These are phyloP conservation scores for Chlamydomonas schloesseri DNA, from an alignment of 139 green algal genomes.

Conservation along the genomic window DNA sequence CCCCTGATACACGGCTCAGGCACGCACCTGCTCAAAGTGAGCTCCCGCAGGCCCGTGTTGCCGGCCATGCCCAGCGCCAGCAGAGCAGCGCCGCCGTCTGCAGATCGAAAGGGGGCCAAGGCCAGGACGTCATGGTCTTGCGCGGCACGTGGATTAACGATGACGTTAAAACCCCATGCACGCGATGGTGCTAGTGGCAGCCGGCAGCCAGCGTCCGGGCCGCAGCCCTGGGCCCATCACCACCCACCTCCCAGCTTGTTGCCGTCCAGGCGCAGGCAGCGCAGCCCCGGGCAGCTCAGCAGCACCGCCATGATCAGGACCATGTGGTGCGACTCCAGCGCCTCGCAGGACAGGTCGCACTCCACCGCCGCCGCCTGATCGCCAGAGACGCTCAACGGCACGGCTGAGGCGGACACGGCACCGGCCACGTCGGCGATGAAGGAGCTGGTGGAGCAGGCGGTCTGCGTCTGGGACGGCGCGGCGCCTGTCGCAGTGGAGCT, in stretches of 20 bases:
- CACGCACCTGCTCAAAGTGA: conserved; percentile 13
- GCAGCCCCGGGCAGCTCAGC: neutral
- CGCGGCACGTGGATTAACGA: no score
- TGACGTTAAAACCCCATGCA: no score
- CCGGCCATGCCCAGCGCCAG: conserved; percentile 2
- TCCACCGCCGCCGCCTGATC: neutral
- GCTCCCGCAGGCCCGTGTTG: conserved; percentile 32
- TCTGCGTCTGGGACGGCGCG: no score
- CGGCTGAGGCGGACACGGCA: neutral
- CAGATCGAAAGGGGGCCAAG: no score
- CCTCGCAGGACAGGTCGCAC: conserved; percentile 19
- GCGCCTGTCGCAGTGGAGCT: no score
- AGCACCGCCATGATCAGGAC: conserved; percentile 34
- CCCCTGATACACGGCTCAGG: neutral
- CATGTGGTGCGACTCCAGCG: conserved; percentile 27
- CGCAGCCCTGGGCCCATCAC: no score
- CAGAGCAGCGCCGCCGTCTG: conserved; percentile 19
- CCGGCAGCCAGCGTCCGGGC: no score
- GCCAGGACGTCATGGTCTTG: no score
- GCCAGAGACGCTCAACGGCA: neutral
- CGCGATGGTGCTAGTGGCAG: no score
- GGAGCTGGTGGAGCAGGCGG: no score
- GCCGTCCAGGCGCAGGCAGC: conserved; percentile 8
- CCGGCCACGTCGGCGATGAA: neutral
- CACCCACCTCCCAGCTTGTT: conserved; percentile 24